Conservation (phyloP, 345 rosid species). For the Pistacia integerrima region DNA sequence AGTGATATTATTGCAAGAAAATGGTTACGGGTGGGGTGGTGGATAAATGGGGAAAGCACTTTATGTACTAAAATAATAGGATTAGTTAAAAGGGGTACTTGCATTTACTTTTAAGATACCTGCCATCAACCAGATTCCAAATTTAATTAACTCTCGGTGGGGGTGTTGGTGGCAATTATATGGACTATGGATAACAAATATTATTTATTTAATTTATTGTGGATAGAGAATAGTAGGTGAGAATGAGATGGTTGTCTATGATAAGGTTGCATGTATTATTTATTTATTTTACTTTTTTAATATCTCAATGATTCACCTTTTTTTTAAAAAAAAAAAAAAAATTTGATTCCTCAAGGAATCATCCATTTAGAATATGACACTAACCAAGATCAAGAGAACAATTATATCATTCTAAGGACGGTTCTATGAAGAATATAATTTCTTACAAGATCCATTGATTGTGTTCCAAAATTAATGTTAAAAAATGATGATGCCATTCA, state of each 20-base stretch:
- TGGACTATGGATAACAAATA: too few relatives aligned
- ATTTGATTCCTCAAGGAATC: constrained; percentile 15
- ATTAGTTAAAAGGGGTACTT: neutral
- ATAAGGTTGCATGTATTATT: constrained; percentile 15
- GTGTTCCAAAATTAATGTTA: too few relatives aligned
- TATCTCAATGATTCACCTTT: too few relatives aligned
- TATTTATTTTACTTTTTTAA: too few relatives aligned
- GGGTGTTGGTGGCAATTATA: neutral
- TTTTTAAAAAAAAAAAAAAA: too few relatives aligned
- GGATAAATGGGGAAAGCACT: too few relatives aligned
- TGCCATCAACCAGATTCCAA: constrained; percentile 11
- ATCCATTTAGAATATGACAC: constrained; percentile 5
- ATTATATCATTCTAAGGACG: neutral
- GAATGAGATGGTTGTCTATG: neutral
- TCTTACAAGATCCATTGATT: too few relatives aligned
- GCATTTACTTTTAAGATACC: constrained; percentile 8
- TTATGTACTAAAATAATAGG: neutral
- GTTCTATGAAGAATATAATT: neutral
- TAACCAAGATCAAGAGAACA: neutral
- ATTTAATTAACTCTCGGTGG: neutral
- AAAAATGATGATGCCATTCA: too few relatives aligned
- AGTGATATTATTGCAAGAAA: too few relatives aligned
- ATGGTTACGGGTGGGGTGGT: too few relatives aligned
- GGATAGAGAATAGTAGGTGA: constrained; percentile 12
- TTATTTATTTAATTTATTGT: too few relatives aligned